Conservation (phyloP, 2,329 filamentous ascomycete genomes). For the Fulvia fulva region DNA sequence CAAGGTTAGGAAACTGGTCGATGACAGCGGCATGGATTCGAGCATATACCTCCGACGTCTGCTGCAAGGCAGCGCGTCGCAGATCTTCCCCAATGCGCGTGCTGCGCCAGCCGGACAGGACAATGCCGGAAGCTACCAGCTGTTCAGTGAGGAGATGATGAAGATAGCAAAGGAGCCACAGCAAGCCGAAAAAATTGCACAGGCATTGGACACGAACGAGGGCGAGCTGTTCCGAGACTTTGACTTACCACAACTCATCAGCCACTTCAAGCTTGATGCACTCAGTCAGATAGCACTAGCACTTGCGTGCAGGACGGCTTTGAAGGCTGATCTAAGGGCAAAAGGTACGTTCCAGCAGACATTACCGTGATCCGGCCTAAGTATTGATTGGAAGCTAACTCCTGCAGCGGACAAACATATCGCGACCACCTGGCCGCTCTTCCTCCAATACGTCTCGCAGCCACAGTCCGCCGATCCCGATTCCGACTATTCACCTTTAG, state of each 20-base stretch:
- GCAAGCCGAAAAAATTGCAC: conserved; percentile 85
- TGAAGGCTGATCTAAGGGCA: conserved; percentile 74
- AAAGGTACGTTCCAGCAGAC: conserved; percentile 61
- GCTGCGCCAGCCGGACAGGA: conserved; percentile 51
- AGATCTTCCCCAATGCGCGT: conserved; percentile 80
- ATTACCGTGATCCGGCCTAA: not conserved
- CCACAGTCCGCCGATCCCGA: conserved; percentile 52
- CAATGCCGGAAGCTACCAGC: conserved; percentile 75
- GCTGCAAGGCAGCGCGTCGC: conserved; percentile 81
- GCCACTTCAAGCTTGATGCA: conserved; percentile 90
- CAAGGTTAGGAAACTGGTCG: conserved; percentile 90
- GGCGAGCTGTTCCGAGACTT: conserved; percentile 95
- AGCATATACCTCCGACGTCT: conserved; percentile 92
- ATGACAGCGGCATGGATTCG: conserved; percentile 99
- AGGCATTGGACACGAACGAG: conserved; percentile 84
- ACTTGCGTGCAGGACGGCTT: conserved; percentile 80
- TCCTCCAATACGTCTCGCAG: conserved; percentile 67
- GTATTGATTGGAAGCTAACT: conserved; percentile 10
- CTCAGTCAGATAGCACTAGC: conserved; percentile 83
- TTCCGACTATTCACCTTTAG: conserved; percentile 62
- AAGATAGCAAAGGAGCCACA: conserved; percentile 77
- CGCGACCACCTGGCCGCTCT: conserved; percentile 70
- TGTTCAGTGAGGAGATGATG: conserved; percentile 78
- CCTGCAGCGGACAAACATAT: conserved; percentile 79
- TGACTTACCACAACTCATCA: conserved; percentile 90